Conservation (phyloP, 352 stramenopile genomes). For the Phytophthora kernoviae region DNA sequence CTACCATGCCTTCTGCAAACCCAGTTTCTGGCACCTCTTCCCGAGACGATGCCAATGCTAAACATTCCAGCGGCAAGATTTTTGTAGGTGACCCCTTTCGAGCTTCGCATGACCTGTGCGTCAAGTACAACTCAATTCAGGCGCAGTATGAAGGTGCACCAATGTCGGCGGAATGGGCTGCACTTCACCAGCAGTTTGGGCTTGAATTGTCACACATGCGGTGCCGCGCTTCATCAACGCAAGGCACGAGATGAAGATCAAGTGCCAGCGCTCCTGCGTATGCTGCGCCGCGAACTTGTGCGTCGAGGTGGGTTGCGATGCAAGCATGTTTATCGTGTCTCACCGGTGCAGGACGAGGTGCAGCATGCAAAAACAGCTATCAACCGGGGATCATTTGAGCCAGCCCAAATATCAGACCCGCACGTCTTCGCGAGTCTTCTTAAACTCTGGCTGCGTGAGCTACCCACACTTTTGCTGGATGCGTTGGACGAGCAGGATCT, state of each 20-base stretch:
- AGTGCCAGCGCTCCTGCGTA: constrained; percentile 54
- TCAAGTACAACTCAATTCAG: constrained; percentile 63
- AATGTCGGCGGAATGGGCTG: constrained; percentile 27
- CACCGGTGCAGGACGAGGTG: constrained; percentile 49
- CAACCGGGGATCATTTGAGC: constrained; percentile 52
- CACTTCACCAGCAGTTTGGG: constrained; percentile 60
- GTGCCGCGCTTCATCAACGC: constrained; percentile 22
- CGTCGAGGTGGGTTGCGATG: constrained; percentile 39
- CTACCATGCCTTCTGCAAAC: constrained; percentile 12
- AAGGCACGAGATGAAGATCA: constrained; percentile 26
- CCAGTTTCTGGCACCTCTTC: background rate
- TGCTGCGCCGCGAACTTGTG: constrained; percentile 61
- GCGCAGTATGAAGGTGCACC: constrained; percentile 59
- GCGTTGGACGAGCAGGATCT: constrained; percentile 27
- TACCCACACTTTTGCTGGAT: constrained; percentile 47
- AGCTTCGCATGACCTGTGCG: constrained; percentile 51
- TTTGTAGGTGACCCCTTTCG: constrained; percentile 60
- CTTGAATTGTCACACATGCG: constrained; percentile 51
- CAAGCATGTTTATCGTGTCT: constrained; percentile 70
- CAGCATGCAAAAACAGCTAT: constrained; percentile 48
- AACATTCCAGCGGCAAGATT: constrained; percentile 17
- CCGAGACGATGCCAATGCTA: constrained; percentile 6
- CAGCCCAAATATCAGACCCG: constrained; percentile 35
- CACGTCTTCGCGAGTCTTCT: constrained; percentile 65
- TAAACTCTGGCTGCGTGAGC: constrained; percentile 68